Conservation (phyloP, 1,284 basidiomycete genomes). For the Fomitopsis pinicola region DNA sequence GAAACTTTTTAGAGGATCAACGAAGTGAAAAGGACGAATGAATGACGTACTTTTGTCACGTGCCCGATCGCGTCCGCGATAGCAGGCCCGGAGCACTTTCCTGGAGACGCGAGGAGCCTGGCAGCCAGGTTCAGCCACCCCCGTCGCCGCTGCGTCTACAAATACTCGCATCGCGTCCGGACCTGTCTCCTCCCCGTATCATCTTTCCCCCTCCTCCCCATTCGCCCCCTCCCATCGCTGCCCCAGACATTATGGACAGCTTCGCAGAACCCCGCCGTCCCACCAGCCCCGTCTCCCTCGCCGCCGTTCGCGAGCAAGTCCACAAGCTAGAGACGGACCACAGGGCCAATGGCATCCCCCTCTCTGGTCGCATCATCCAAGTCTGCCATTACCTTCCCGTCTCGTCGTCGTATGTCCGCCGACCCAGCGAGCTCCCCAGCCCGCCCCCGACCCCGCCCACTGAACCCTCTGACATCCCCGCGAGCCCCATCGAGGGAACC, state of each 20-base stretch:
- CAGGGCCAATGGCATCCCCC: constrained; percentile 58
- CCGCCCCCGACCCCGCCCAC: constrained; percentile 68
- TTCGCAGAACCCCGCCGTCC: constrained; percentile 40
- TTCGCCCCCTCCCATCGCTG: neutral
- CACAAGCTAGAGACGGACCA: constrained; percentile 66
- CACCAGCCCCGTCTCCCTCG: constrained; percentile 37
- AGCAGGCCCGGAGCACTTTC: neutral
- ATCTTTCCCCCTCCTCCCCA: neutral
- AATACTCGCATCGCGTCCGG: neutral
- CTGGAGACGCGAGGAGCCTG: neutral
- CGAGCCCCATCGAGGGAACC: constrained; percentile 18
- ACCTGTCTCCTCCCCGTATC: neutral
- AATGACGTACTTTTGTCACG: neutral
- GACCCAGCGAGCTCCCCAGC: constrained; percentile 47
- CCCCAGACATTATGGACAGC: constrained; percentile 36
- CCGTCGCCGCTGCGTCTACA: neutral
- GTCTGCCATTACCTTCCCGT: constrained; percentile 83
- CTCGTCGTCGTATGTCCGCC: constrained; percentile 48
- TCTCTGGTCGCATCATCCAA: constrained; percentile 85
- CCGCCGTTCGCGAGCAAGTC: constrained; percentile 58
- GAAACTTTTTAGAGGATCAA: too few relatives aligned
- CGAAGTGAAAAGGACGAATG: neutral
- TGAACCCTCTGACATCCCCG: constrained; percentile 39
- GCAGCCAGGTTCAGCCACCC: too few relatives aligned
- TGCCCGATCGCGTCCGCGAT: neutral